These are phyloP conservation scores for Lactarius hatsudake DNA, from an alignment of 768 basidiomycete genomes.

Conservation along the genomic window DNA sequence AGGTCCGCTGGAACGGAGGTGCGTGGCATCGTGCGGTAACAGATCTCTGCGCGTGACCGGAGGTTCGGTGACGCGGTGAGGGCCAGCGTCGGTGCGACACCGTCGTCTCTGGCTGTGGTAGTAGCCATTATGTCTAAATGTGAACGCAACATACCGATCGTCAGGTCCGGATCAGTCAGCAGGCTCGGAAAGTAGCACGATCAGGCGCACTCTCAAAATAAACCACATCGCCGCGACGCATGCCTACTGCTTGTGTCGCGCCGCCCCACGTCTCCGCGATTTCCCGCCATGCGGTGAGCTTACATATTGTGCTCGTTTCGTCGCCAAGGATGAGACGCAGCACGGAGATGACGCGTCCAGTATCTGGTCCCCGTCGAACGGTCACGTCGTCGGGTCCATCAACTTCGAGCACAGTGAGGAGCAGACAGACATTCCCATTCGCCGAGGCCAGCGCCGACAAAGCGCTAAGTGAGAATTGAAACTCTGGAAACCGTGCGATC, in stretches of 20 bases:
- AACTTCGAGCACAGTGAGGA: constrained; percentile 69
- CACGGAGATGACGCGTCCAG: constrained; percentile 65
- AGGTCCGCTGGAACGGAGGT: constrained; percentile 46
- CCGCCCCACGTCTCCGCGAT: constrained; percentile 70
- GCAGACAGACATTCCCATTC: constrained; percentile 48
- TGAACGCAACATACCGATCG: neutral
- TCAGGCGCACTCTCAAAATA: constrained; percentile 60
- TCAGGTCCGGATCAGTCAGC: constrained; percentile 8
- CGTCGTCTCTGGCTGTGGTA: constrained; percentile 38
- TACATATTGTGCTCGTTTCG: constrained; percentile 64
- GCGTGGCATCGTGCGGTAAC: constrained; percentile 72
- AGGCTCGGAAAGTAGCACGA: neutral
- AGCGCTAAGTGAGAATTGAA: constrained; percentile 66
- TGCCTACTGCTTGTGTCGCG: constrained; percentile 40
- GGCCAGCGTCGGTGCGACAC: neutral
- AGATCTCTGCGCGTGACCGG: constrained; percentile 61
- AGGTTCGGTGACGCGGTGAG: constrained; percentile 69
- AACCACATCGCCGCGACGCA: constrained; percentile 71
- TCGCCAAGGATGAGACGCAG: constrained; percentile 73
- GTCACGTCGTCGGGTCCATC: constrained; percentile 71
- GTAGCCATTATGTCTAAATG: constrained; percentile 52
- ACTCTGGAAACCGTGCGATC: constrained; percentile 68
- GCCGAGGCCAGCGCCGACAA: constrained; percentile 46
- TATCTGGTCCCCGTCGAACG: constrained; percentile 65
- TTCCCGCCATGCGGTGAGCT: constrained; percentile 77